Evolutionary conservation across 2,329 filamentous ascomycete genomes (phyloP), one percentile per base, ranked within the genome.

Genomic region (Annulohypoxylon truncatum): DNA sequence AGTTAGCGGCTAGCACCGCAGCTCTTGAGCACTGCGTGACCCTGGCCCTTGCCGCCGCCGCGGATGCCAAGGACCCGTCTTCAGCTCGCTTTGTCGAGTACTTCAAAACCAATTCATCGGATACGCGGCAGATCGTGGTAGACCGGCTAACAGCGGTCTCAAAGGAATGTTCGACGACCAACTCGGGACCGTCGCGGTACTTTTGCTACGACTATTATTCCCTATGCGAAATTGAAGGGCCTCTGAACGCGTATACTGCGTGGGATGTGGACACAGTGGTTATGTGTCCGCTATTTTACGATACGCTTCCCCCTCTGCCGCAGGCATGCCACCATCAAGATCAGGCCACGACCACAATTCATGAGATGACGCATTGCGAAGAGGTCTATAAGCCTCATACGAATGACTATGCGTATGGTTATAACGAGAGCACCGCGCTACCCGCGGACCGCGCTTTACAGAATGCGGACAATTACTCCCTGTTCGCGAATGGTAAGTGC

Each of bases 331-430:
- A 73, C 52, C 63, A 40, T 20, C 71, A 73, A 48, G 54, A 51
- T 28, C 70, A 70, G 6, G 71, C 70, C 1, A 72, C 72, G 1
- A 74, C 72, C 9, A 65, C 69, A 2, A 63, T 73, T 15, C 71
- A 74, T 35, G 72, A 74, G 62, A 66, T 68, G 22, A 71, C 71
- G n/a, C 72, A 74, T 40, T 66, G 60, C 48, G 60, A 66, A 13
- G 66, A 56, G 6, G 65, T 74, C 1, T 72, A 69, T 15, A 54
- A 48, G 8, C 70, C 68, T 12, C 55, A 66, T 3, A 73, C 70
- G 3, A 65, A 71, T 18, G 72, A 73, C 31, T 69, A 38, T 8
- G 57, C 44, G 1, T 72, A 73, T 28, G 64, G 61, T 15, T 73
- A 74, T 42, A 64, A 71, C 22, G 67, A 69, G 22, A 69, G 64